Percentiles rank a stretch among this genome's conserved stretches.
Evolutionary conservation across 371 early-diverging fungal genomes (phyloP).

Genomic region (Mucor sp.): DNA sequence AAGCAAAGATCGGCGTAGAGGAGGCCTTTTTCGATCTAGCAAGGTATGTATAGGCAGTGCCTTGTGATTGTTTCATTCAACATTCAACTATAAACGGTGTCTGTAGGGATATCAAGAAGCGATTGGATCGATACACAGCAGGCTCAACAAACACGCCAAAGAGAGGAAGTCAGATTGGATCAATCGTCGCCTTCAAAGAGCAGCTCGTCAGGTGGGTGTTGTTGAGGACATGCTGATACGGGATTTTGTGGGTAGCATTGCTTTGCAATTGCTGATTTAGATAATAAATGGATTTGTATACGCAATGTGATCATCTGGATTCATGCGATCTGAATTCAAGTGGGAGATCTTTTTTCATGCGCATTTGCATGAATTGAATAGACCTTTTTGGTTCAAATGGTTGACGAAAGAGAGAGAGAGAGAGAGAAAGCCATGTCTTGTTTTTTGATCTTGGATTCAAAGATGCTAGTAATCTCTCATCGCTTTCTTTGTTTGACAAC

Average conservation of each 20-base stretch:
- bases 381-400: no score
- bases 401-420: no score
- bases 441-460: no score
- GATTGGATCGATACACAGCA: conserved; percentile 55
- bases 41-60: conserved; percentile 67
- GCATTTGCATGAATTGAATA: no score
- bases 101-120: conserved; percentile 51
- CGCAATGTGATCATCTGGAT: no score
- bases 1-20: conserved; percentile 97
- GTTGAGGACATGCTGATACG: not conserved
- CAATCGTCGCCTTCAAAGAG: conserved; percentile 28
- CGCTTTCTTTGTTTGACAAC: no score
- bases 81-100: not conserved
- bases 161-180: conserved; percentile 50
- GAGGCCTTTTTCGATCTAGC: conserved; percentile 98
- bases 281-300: not conserved
- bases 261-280: no score
- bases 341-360: no score
- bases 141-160: conserved; percentile 50
- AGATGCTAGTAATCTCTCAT: no score
- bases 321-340: no score
- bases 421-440: no score
- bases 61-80: not conserved
- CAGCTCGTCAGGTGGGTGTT: conserved; percentile 24
- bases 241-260: no score